Percentiles rank a stretch among this genome's conserved stretches.
phyloP scores from a whole-genome alignment of 179 eudicot species.

The Beta lomatogona region DNA sequence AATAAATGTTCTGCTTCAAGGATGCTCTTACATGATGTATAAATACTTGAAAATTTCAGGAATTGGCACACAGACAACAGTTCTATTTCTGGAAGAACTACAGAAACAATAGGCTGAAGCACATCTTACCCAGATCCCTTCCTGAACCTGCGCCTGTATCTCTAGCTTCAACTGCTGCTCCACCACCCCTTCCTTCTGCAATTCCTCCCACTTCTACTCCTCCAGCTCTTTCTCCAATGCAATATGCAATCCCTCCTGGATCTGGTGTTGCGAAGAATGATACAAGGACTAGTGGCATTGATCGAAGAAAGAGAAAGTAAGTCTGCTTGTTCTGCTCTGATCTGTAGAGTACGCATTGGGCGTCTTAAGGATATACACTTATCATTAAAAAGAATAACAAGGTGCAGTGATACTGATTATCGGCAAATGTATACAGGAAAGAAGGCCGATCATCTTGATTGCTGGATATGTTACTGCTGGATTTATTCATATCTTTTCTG shows the following conservation, averaged over 20 bases:
- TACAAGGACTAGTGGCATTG: slow-evolving; percentile 60
- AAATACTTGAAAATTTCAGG: slow-evolving; percentile 44
- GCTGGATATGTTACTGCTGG: background rate
- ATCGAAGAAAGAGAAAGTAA: slow-evolving; percentile 92
- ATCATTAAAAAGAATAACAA: background rate
- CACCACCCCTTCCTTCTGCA: slow-evolving; percentile 53
- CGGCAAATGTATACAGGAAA: slow-evolving; percentile 29
- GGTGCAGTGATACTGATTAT: slow-evolving; percentile 11
- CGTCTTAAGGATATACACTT: background rate
- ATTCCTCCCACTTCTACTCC: slow-evolving; percentile 52
- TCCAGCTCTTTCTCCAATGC: slow-evolving; percentile 79
- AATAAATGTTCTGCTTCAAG: background rate
- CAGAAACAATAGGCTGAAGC: slow-evolving; percentile 89
- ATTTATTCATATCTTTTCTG: background rate
- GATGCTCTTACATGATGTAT: slow-evolving; percentile 10
- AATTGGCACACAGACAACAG: slow-evolving; percentile 92
- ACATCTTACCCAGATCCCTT: slow-evolving; percentile 82
- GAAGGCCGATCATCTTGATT: slow-evolving; percentile 25
- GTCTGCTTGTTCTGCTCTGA: slow-evolving; percentile 9
- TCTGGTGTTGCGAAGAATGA: slow-evolving; percentile 67
- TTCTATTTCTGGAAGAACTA: slow-evolving; percentile 94
- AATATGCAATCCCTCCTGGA: slow-evolving; percentile 64
- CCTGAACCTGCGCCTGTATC: slow-evolving; percentile 68
- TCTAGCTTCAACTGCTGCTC: slow-evolving; percentile 46
- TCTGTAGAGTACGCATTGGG: background rate